Evolutionary conservation across 2,329 filamentous ascomycete genomes (phyloP).

Genomic region (Exophiala viscosa): DNA sequence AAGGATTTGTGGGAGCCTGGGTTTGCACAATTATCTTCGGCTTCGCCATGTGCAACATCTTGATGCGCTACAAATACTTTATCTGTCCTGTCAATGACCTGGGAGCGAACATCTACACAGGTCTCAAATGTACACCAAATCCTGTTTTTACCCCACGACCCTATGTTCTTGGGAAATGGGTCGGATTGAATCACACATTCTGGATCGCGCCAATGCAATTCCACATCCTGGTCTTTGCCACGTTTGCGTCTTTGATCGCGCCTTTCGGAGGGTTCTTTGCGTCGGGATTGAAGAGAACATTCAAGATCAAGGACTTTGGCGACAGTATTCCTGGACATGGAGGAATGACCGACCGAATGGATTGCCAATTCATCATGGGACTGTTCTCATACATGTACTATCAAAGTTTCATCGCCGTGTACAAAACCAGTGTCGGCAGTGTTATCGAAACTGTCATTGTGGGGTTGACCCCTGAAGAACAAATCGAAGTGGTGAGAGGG

Average conservation of each 20-base stretch:
- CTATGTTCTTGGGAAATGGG: conserved; percentile 69
- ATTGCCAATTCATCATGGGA: conserved; percentile 99
- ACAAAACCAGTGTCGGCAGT: conserved; percentile 78
- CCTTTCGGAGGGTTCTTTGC: conserved; percentile 99
- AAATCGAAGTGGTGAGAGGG: conserved; percentile 70
- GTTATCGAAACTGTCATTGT: conserved; percentile 91
- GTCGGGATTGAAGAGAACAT: conserved; percentile 93
- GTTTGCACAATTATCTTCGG: conserved; percentile 88
- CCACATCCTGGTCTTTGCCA: conserved; percentile 83
- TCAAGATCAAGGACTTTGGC: conserved; percentile 99
- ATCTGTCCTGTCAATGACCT: conserved; percentile 97
- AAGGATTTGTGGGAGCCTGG: conserved; percentile 95
- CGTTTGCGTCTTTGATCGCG: conserved; percentile 93
- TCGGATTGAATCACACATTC: conserved; percentile 68
- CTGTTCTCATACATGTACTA: conserved; percentile 99
- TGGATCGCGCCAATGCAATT: conserved; percentile 85
- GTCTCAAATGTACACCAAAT: conserved; percentile 84
- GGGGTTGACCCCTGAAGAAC: conserved; percentile 80
- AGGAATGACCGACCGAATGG: conserved; percentile 98
- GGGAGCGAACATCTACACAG: conserved; percentile 86
- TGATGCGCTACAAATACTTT: conserved; percentile 93
- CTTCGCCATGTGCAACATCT: conserved; percentile 72
- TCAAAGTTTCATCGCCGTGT: conserved; percentile 88
- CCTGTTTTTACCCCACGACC: conserved; percentile 79
- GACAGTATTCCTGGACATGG: conserved; percentile 97